Base-by-base conservation (phyloP, 805 yeast species). In the Wickerhamiella alocasiicola region DNA sequence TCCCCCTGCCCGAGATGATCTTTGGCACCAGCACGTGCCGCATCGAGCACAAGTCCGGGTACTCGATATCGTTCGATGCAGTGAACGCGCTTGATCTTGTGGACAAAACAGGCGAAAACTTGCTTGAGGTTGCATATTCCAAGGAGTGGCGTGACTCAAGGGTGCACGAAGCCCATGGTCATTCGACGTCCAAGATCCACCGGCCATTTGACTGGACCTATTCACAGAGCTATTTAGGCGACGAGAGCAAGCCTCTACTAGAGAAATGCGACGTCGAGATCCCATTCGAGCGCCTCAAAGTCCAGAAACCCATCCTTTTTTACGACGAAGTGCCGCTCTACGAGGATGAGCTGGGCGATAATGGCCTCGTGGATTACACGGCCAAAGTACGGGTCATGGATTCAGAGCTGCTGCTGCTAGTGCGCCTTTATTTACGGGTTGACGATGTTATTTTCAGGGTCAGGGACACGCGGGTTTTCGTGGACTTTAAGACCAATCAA, bases 141-240 rank as follows among this genome's bases (percentile, higher is more conserved):
- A 68, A 81, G 42, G 82, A 80, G 47, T 91, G 97, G 97, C 64
- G 71, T 49, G 50, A 43, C 38, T 47, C 59, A 17, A 49, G 63
- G 16, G 44, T 49, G 49, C 43, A 53, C 53, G 44, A 59, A 56
- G 47, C 57, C 48, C 45, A 60, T 48, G 46, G 65, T 19, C 65
- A 68, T 55, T 57, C 68, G 54, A 68, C 76, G 42, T 58, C 67
- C 54, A 72, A 79, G 34, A 72, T 79, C 26, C 73, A 78, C 38
- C 79, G 80, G 51, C 91, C 95, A 2, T 91, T 75, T 56, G 98
- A 91, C 63, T 91, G 99, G 99, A 88, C 98, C 0, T 91, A 91
- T 56, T 72, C 95, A 0, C 76, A 94, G 0, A 60, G 66, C 35
- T 91, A 88, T 57, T 68, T 65, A 45, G 98, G 97, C 0, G 44